Conservation (phyloP, 2,329 filamentous ascomycete species). For the Blastomyces parvus region DNA sequence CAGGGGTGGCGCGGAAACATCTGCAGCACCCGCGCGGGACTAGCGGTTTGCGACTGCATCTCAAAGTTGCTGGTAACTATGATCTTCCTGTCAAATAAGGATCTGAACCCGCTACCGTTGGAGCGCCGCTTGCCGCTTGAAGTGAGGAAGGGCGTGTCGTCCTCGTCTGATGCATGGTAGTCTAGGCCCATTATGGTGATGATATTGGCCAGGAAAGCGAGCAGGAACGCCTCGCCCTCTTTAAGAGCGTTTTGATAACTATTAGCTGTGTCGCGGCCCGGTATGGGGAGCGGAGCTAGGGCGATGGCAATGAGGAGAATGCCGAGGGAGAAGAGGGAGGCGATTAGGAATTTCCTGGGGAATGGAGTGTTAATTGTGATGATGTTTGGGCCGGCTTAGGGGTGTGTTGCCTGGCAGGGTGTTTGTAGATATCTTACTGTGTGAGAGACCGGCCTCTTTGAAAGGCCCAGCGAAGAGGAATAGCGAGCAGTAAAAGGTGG, state of each 20-base stretch:
- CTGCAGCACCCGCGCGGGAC: neutral
- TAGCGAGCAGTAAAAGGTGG: slow-evolving; percentile 22
- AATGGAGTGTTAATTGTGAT: neutral
- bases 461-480: slow-evolving; percentile 24
- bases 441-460: neutral
- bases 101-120: neutral
- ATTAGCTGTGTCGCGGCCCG: slow-evolving; percentile 28
- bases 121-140: neutral
- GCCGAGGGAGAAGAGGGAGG: slow-evolving; percentile 31
- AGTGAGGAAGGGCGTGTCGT: neutral
- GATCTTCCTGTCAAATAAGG: neutral
- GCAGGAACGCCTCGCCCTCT: slow-evolving; percentile 29
- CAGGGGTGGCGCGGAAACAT: slow-evolving; percentile 6
- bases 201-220: slow-evolving; percentile 31
- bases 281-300: slow-evolving; percentile 33
- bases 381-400: neutral
- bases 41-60: neutral
- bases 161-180: slow-evolving; percentile 9
- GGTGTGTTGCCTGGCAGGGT: neutral
- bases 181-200: slow-evolving; percentile 25
- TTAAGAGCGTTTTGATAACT: slow-evolving; percentile 33
- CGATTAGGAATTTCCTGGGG: slow-evolving; percentile 25
- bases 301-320: slow-evolving; percentile 35
- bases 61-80: slow-evolving; percentile 7
- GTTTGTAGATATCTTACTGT: neutral